Evolutionary conservation across 1,139 yeast genomes (phyloP).

Genomic region (Sugiyamaella pinicola): DNA sequence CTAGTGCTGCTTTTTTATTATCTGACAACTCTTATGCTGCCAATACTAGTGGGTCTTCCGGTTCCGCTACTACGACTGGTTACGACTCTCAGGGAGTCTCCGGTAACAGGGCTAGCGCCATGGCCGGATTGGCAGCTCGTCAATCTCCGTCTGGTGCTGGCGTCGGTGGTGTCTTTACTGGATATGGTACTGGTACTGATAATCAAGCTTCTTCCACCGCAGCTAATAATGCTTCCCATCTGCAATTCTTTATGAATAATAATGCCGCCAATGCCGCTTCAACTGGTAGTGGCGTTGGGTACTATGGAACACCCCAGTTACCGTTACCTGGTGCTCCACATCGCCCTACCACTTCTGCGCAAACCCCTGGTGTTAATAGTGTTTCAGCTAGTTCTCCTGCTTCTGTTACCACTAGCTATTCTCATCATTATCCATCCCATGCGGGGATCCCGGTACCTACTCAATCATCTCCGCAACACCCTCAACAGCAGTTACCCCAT

Average conservation of each 20-base stretch:
- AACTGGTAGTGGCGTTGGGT: slow-evolving; percentile 2
- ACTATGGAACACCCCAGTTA: slow-evolving; percentile 20
- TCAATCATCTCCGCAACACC: slow-evolving; percentile 17
- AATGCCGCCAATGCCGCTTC: slow-evolving; percentile 6
- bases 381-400: slow-evolving; percentile 2
- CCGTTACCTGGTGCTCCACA: slow-evolving; percentile 21
- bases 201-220: slow-evolving; percentile 41
- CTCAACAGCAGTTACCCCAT: slow-evolving; percentile 18
- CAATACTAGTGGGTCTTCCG: not conserved
- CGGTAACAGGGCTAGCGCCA: not conserved
- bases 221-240: slow-evolving; percentile 5
- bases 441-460: slow-evolving; percentile 7
- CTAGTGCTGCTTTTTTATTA: slow-evolving; percentile 10
- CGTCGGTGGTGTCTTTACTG: slow-evolving; percentile 55
- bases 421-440: slow-evolving; percentile 12
- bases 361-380: slow-evolving; percentile 5
- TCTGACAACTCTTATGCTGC: slow-evolving; percentile 11
- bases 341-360: slow-evolving; percentile 6
- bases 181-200: slow-evolving; percentile 61
- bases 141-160: slow-evolving; percentile 21
- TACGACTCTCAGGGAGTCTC: slow-evolving; percentile 2
- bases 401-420: not conserved
- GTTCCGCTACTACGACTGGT: slow-evolving; percentile 1
- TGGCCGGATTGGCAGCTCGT: slow-evolving; percentile 12
- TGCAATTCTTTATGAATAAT: not conserved